A percentile compares a stretch with the other conserved stretches of the same genome.
These are phyloP conservation scores for Hericium alpestre DNA, from an alignment of 768 basidiomycete species.

Conservation along the genomic window DNA sequence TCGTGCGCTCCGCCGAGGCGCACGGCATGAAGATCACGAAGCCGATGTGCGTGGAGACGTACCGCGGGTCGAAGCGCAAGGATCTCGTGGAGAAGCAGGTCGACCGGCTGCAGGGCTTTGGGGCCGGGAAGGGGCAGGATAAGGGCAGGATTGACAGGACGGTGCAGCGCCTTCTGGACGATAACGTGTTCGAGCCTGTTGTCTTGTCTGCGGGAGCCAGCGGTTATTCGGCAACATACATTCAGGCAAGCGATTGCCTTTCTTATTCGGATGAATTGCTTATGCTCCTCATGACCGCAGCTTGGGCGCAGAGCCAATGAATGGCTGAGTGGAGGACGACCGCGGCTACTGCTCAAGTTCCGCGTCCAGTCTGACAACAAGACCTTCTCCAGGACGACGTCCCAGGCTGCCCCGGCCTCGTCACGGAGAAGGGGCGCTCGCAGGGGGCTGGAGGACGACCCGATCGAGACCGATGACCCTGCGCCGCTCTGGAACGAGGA, in stretches of 20 bases:
- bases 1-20: slow-evolving; percentile 6
- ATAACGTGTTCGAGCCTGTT: slow-evolving; percentile 1
- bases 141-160: slow-evolving; percentile 2
- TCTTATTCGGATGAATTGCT: neutral
- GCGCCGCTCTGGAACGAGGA: slow-evolving; percentile 4
- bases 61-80: slow-evolving; percentile 8
- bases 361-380: slow-evolving; percentile 2
- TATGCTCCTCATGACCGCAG: neutral
- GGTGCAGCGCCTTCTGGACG: neutral
- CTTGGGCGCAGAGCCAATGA: slow-evolving; percentile 4
- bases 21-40: slow-evolving; percentile 3
- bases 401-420: neutral
- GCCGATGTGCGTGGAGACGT: slow-evolving; percentile 2
- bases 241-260: neutral
- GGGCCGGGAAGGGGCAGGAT: slow-evolving; percentile 1
- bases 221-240: slow-evolving; percentile 1
- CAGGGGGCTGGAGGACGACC: neutral
- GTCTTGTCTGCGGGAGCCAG: slow-evolving; percentile 2
- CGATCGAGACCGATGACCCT: slow-evolving; percentile 3
- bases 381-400: neutral
- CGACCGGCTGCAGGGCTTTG: slow-evolving; percentile 1
- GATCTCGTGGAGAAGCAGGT: slow-evolving; percentile 1
- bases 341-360: neutral
- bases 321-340: neutral
- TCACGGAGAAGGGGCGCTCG: neutral